Base-by-base conservation (phyloP, 148 eudicot genomes). In the Persicaria maculosa region DNA sequence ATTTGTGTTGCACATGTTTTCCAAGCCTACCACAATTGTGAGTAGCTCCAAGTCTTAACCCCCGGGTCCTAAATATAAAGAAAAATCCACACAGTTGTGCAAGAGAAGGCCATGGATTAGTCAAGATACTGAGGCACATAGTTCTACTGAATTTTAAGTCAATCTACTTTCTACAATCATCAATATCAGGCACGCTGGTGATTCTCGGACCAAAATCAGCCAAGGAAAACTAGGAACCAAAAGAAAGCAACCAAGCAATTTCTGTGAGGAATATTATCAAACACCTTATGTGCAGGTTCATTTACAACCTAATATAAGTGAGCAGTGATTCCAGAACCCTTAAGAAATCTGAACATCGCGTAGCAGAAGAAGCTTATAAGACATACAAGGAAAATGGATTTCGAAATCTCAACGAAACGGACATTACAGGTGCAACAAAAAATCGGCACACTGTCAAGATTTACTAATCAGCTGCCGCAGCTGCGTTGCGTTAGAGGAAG, bases 21-120 rank as follows among this genome's bases (percentile, higher is more conserved):
- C 9, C 50, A 47, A 75, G 72, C 25, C 46, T 22, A 14, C 31
- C 77, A 75, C 72, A 75, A 50, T 59, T 64, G 19, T n/a, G 12
- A 9, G 46, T n/a, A 64, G 77, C 46, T 48, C 17, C 77, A 8
- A 67, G 47, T 55, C 77, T 75, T 48, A 47, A 31, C 61, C 77
- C 61, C 5, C 47, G 72, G 9, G 22, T 4, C 17, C 77, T 74
- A 12, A 8, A 74, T 16, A 64, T 36, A 36, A 11, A 25, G 36
- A 31, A 9, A 36, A 36, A 31, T 31, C 43, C 5, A 31, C 2
- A 64, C 16, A 36, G 15, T 61, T 61, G 25, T 9, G 43, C 40
- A 61, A 1, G 44, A 61, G 67, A 22, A 61, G 25, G 6, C 36
- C 16, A 61, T 25, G 3, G 68, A 31, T 58, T 58, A 58, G 22